Base-by-base conservation (phyloP, 805 yeast species). In the Wickerhamiella musiphila region DNA sequence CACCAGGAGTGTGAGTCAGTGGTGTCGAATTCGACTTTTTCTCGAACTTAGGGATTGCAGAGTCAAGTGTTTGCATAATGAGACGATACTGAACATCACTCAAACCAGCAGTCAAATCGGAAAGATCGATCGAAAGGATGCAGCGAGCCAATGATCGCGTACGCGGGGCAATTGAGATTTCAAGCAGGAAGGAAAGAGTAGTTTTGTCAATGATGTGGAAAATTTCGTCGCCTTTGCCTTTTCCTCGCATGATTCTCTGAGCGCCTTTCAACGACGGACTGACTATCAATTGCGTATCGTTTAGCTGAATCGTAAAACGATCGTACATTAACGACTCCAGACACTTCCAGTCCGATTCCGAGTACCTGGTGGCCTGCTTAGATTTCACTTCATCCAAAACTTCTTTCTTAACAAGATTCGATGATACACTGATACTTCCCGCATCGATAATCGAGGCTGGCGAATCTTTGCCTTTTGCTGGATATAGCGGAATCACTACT, bases 381-480 rank as follows among this genome's bases (percentile, higher is more conserved):
- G 50, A 45, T 46, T 73, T 79, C 28, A 83, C 68, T 36, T 72
- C 73, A 31, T 73, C 72, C 18, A 83, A 65, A 28, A 68, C 70
- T 3, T 67, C 64, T 41, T 70, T 70, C 29, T 46, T 40, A 2
- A 44, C 51, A 4, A 86, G 63, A 44, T 84, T 90, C 48, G 94
- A 79, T 2, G 61, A 56, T 11, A 90, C 70, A 41, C 82, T 73
- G 16, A 92, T 75, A 52, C 86, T 94, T 48, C 99, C 99, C 6
- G 95, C 94, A 61, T 90, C 96, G 33, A 90, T 62, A 13, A 90
- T 70, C 3, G 84, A 79, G 41, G 93, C 93, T 0, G 95, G 92
- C 0, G 95, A 73, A 25, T 74, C 63, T 72, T 81, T 73, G 40
- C 68, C 69, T 5, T 29, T 35, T 9, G 70, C 63, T 0, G 93